phyloP scores from a whole-genome alignment of 192 early-diverging fungal genomes.

The Mortierella alpina region DNA sequence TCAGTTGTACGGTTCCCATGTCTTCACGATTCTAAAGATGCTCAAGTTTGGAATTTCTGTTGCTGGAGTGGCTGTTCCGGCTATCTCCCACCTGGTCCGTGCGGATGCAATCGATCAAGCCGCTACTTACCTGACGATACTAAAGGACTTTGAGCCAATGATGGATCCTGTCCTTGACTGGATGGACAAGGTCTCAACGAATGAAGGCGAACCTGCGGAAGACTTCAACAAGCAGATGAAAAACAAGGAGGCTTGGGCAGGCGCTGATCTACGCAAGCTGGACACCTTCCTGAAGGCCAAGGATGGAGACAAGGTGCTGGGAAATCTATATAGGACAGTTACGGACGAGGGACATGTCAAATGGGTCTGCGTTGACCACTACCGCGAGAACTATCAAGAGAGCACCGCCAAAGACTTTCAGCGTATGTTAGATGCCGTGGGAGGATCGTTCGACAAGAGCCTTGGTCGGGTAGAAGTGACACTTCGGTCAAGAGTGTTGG shows the following conservation, averaged over 20 bases:
- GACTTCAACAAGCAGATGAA: conserved; percentile 4
- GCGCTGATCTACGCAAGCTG: conserved; percentile 26
- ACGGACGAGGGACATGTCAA: conserved; percentile 33
- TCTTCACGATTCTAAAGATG: conserved; percentile 28
- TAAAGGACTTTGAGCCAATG: conserved; percentile 3
- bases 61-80: conserved; percentile 11
- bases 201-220: conserved; percentile 17
- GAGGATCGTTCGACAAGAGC: conserved; percentile 8
- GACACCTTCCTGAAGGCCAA: conserved; percentile 10
- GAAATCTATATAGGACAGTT: conserved; percentile 23
- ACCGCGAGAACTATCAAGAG: conserved; percentile 11
- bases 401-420: conserved; percentile 4
- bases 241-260: conserved; percentile 14
- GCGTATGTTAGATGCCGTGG: conserved; percentile 1
- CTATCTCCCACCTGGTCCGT: conserved; percentile 8
- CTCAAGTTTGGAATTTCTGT: conserved; percentile 21
- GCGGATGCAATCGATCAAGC: conserved; percentile 12
- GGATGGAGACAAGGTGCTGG: conserved; percentile 9
- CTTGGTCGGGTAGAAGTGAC: conserved; percentile 8
- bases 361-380: conserved; percentile 33
- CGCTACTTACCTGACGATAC: not conserved
- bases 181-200: conserved; percentile 14
- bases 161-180: conserved; percentile 21
- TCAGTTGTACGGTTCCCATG: conserved; percentile 9
- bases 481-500: conserved; percentile 8